A percentile compares a stretch with the other conserved stretches of the same genome.
Conservation (phyloP, 2,329 filamentous ascomycete species). For the Fusarium continuum region DNA sequence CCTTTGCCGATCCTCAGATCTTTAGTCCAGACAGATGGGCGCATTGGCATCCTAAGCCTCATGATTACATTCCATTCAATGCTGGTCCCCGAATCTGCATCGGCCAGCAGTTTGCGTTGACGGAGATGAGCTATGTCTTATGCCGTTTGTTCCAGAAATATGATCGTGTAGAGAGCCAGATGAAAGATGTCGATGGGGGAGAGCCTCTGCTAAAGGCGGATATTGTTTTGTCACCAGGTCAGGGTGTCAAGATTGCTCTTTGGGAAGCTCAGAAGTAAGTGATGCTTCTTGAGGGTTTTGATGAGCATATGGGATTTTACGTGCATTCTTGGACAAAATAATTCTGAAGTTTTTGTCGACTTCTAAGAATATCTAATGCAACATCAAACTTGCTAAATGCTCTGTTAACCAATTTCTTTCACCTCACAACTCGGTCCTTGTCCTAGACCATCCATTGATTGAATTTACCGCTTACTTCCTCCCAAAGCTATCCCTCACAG, state of each 20-base stretch:
- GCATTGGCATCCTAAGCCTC: constrained; percentile 69
- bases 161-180: constrained; percentile 67
- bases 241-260: constrained; percentile 67
- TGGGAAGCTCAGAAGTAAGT: constrained; percentile 54
- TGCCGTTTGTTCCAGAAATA: constrained; percentile 78
- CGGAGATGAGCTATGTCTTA: constrained; percentile 78
- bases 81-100: constrained; percentile 79
- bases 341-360: not conserved
- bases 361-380: not conserved
- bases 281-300: not conserved
- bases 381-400: not conserved
- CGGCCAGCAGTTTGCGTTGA: constrained; percentile 83
- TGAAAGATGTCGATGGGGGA: constrained; percentile 64
- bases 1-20: constrained; percentile 55
- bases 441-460: not conserved
- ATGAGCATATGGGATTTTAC: not conserved
- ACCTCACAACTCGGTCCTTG: not conserved
- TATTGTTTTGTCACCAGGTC: constrained; percentile 67
- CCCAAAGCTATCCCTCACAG: constrained; percentile 69
- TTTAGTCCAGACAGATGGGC: constrained; percentile 76
- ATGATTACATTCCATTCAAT: constrained; percentile 80
- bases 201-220: constrained; percentile 64
- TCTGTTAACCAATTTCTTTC: not conserved
- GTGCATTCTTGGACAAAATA: not conserved
- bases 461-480: constrained; percentile 39